Base-by-base conservation (phyloP, 2,329 filamentous ascomycete genomes). In the Sclerotinia minor region DNA sequence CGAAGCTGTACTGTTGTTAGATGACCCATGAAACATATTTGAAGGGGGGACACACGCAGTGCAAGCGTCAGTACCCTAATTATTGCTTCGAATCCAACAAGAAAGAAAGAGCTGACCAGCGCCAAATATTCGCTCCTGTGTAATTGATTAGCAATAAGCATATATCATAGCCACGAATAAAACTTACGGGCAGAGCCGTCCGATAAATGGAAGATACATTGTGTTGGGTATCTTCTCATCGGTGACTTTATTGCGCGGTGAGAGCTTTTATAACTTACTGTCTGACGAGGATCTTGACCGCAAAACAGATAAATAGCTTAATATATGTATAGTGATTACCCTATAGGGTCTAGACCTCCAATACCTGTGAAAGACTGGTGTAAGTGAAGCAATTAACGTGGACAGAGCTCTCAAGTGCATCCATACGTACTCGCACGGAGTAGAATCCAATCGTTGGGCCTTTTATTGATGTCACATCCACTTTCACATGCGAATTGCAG, bases 31-130 rank as follows among this genome's bases (percentile, higher is more conserved):
- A 11, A 17, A 52, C 5, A 50, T 17, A 58, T 50, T 52, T 54
- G 8, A 19, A 15, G 44, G 7, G 15, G 13, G n/a, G 21, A 70
- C 89, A 78, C 81, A 94, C 91, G 95, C 53, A 99, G 85, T 47
- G 92, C 92, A 70, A 97, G 85, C 1, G 95, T 98, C 70, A 97
- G 86, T 68, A 96, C 83, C 74, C 94, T 89, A 74, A 97, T 90
- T 69, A 96, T 76, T 67, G 89, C 88, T 79, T 99, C 95, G 72
- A 97, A 84, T 58, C 87, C 84, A 68, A 98, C 89, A 49, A 99
- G 85, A 64, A 92, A 75, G 75, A 98, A 91, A 9, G 94, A 98
- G 67, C 89, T 88, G 58, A 95, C 80, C 54, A 99, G 86, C 50
- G 94, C 92, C 71, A 96, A 80, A 81, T 98, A 98, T 81, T 99